A percentile compares a stretch with the other conserved stretches of the same genome.
These are phyloP conservation scores for Carex kokanica DNA, from an alignment of 176 grass and related monocot genomes.

Conservation along the genomic window DNA sequence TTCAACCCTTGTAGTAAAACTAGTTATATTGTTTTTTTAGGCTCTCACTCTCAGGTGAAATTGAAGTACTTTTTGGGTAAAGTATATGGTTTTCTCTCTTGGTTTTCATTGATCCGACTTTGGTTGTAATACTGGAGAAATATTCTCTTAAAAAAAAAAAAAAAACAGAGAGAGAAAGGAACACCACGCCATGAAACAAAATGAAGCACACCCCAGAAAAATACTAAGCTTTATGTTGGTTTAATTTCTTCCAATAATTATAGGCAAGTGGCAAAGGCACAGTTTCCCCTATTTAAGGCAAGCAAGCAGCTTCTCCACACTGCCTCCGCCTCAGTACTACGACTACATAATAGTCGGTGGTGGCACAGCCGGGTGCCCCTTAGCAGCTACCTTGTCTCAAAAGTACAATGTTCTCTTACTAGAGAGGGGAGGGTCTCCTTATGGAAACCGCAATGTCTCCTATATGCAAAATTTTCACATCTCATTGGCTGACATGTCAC, in stretches of 20 bases:
- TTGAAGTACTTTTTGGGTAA: neutral
- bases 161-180: too few species aligned
- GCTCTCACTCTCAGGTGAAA: slow-evolving; percentile 2
- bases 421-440: slow-evolving; percentile 80
- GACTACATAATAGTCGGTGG: slow-evolving; percentile 89
- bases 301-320: slow-evolving; percentile 59
- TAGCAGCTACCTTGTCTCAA: slow-evolving; percentile 73
- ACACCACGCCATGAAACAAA: neutral
- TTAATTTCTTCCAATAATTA: slow-evolving; percentile 15
- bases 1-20: neutral
- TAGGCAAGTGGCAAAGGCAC: slow-evolving; percentile 40
- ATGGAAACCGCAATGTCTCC: slow-evolving; percentile 84
- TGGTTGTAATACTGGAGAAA: neutral
- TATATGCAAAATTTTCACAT: slow-evolving; percentile 89
- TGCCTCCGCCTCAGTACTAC: slow-evolving; percentile 33
- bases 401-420: slow-evolving; percentile 74
- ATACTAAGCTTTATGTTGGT: neutral
- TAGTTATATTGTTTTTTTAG: neutral
- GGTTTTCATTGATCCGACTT: neutral
- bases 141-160: too few species aligned
- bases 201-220: neutral
- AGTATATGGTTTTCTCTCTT: neutral
- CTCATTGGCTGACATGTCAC: slow-evolving; percentile 53
- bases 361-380: slow-evolving; percentile 76
- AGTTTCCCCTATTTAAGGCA: slow-evolving; percentile 43